Evolutionary conservation across 305 asterid genomes (phyloP).

Genomic region (Nicotiana rustica): DNA sequence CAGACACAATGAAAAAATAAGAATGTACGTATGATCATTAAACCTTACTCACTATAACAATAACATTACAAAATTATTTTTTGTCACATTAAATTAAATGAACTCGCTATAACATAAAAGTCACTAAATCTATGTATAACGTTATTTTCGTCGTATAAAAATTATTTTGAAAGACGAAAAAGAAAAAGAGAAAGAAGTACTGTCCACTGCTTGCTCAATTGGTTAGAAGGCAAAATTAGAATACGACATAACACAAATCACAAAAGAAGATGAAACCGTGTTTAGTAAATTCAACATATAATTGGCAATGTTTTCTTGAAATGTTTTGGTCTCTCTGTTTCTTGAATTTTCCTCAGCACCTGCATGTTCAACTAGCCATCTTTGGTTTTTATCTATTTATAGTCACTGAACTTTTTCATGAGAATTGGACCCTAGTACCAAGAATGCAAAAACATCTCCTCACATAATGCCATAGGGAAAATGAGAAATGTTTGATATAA

Average conservation of each 20-base stretch:
- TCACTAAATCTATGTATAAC: too few relatives aligned
- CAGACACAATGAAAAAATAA: too few relatives aligned
- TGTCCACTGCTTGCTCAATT: not conserved
- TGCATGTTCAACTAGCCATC: not conserved
- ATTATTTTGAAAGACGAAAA: not conserved
- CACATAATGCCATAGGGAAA: not conserved
- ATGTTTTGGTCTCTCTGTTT: not conserved
- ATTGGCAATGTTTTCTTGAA: conserved; percentile 7
- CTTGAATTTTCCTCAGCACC: not conserved
- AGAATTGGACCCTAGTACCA: not conserved
- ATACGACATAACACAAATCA: not conserved
- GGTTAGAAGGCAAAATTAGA: not conserved
- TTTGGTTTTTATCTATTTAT: not conserved
- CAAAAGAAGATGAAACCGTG: not conserved
- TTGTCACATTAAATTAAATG: not conserved
- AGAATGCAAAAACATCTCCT: not conserved
- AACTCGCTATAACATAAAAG: not conserved
- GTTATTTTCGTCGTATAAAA: not conserved
- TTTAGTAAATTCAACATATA: not conserved
- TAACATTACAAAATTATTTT: too few relatives aligned
- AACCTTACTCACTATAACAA: too few relatives aligned
- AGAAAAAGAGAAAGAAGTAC: not conserved
- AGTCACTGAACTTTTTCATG: not conserved
- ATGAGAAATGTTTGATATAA: not conserved
- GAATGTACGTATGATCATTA: too few relatives aligned